Evolutionary conservation across 345 rosid genomes (phyloP), one percentile per base, ranked within the genome.

Genomic region (Populus ilicifolia): DNA sequence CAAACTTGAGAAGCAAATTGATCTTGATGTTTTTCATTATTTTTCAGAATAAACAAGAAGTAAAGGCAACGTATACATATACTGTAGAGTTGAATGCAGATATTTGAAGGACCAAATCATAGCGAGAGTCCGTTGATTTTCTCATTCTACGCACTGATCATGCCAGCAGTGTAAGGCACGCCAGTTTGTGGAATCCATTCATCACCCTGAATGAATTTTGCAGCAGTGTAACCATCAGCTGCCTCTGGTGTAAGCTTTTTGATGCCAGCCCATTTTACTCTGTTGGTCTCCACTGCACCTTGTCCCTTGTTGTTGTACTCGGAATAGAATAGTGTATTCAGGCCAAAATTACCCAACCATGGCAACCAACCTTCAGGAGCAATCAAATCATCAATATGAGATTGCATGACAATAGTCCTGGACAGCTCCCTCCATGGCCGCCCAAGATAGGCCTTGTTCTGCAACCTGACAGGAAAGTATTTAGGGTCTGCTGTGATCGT

Each of bases 351-450:
- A 0, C 92, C 95, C 0, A 33, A 3, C 94, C 91, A 88, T 0
- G 85, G 88, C 21, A 75, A 0, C 92, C 92, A 94, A 0, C 98
- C 97, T 5, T 89, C 81, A 0, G 94, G 93, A 27, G 78, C 88
- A 17, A 92, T 88, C 64, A 89, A 62, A 44, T 84, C 86, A 6
- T 86, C 91, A 5, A 94, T 83, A 30, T 74, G 67, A 6, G 92
- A 84, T 48, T 86, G 86, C 89, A 91, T 87, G 77, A 89, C 69
- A 38, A 94, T 71, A 4, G 94, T 89, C 76, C 86, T 88, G 9
- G 98, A 84, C 81, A 38, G 89, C 71, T 69, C 43, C 66, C 83
- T 87, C 93, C 91, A 88, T 7, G 98, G 98, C 8, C 98, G 88
- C 5, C 96, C 98, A 1, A 94, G 89, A 80, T 85, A 92, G 0